phyloP scores from a whole-genome alignment of 2,329 filamentous ascomycete species.

The Coccinonectria pachysandricola region DNA sequence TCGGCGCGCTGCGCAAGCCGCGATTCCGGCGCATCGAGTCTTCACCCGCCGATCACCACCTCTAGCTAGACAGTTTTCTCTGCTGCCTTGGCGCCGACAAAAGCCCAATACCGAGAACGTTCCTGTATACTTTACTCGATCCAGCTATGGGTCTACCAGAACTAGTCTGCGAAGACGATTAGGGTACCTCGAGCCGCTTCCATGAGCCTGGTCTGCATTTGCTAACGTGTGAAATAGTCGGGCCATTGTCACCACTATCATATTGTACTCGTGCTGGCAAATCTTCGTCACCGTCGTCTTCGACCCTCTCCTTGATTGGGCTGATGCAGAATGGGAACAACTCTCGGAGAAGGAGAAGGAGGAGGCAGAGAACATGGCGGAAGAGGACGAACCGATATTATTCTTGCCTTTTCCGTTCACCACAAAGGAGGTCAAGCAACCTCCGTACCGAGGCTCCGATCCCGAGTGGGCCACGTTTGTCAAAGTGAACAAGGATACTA shows the following conservation, averaged over 20 bases:
- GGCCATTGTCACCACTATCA: conserved; percentile 21
- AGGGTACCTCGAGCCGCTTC: conserved; percentile 15
- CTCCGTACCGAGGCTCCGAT: conserved; percentile 44
- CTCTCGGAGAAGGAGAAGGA: conserved; percentile 34
- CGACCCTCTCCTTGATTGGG: conserved; percentile 32
- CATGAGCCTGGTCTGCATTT: too few species aligned
- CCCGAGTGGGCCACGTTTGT: conserved; percentile 55
- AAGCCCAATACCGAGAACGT: conserved; percentile 10
- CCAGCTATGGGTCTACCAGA: conserved; percentile 6
- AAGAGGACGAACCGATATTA: conserved; percentile 32
- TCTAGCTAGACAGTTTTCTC: conserved; percentile 19
- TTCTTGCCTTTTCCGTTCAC: conserved; percentile 57
- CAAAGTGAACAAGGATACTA: conserved; percentile 43
- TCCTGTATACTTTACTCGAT: conserved; percentile 28
- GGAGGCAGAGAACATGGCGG: conserved; percentile 29
- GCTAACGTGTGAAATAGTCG: conserved; percentile 18
- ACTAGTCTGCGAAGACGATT: conserved; percentile 16
- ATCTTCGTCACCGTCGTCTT: conserved; percentile 37
- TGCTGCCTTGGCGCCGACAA: conserved; percentile 24
- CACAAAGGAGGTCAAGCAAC: conserved; percentile 35
- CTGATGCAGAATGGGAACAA: conserved; percentile 32
- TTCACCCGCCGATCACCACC: conserved; percentile 12
- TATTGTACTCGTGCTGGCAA: conserved; percentile 29
- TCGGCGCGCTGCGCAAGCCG: conserved; percentile 14
- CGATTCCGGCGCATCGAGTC: conserved; percentile 11